Conservation (phyloP, 2,329 filamentous ascomycete species). For the Akanthomyces dipterigenus region DNA sequence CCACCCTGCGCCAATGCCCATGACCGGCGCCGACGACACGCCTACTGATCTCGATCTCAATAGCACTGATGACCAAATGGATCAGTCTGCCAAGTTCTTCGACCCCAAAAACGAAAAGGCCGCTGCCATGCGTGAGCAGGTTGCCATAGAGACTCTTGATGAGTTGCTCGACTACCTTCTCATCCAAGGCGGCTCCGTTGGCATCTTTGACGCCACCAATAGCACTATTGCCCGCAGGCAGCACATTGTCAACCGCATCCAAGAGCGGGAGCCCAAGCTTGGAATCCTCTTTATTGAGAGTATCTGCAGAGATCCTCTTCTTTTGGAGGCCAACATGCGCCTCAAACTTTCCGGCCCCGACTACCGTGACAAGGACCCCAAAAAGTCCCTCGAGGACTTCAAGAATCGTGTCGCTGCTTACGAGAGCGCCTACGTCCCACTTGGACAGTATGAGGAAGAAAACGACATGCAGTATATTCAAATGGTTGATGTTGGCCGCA, state of each 20-base stretch:
- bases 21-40: slow-evolving; percentile 26
- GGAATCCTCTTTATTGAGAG: slow-evolving; percentile 95
- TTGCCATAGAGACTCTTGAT: slow-evolving; percentile 85
- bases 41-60: slow-evolving; percentile 33
- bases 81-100: slow-evolving; percentile 91
- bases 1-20: slow-evolving; percentile 29
- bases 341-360: slow-evolving; percentile 93
- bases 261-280: slow-evolving; percentile 73
- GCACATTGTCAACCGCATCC: slow-evolving; percentile 76
- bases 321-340: slow-evolving; percentile 94
- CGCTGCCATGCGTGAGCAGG: slow-evolving; percentile 78
- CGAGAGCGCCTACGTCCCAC: slow-evolving; percentile 84
- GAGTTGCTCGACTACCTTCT: slow-evolving; percentile 89
- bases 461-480: slow-evolving; percentile 91
- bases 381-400: slow-evolving; percentile 81
- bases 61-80: slow-evolving; percentile 36
- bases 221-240: slow-evolving; percentile 83
- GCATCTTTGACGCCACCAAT: slow-evolving; percentile 95
- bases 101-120: slow-evolving; percentile 82
- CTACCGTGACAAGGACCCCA: slow-evolving; percentile 88
- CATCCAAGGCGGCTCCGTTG: slow-evolving; percentile 74
- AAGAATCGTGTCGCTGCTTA: slow-evolving; percentile 88
- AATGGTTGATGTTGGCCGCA: slow-evolving; percentile 96
- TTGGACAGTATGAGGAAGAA: slow-evolving; percentile 86
- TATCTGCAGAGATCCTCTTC: slow-evolving; percentile 74